Conservation (phyloP, 495 filamentous ascomycete genomes). For the Penicillium samsonianum region DNA sequence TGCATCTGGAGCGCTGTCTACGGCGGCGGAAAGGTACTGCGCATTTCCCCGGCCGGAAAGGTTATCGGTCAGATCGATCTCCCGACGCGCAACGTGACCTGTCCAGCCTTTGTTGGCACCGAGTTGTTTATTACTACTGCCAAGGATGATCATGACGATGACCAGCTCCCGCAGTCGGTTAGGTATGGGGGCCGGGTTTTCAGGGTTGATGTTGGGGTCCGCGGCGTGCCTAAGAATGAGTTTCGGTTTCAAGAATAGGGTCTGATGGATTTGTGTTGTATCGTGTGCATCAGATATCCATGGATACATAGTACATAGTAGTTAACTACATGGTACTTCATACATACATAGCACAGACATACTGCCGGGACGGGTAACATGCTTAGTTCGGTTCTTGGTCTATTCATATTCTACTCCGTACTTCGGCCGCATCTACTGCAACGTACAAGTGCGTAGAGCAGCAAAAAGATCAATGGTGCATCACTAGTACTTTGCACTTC, state of each 20-base stretch:
- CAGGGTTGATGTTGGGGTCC: slow-evolving; percentile 65
- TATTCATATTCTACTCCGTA: not conserved
- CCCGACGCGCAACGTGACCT: slow-evolving; percentile 70
- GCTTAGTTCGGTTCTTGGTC: not conserved
- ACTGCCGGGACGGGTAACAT: not conserved
- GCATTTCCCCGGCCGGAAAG: slow-evolving; percentile 63
- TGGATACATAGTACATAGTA: not conserved
- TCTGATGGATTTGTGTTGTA: not conserved
- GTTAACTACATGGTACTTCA: not conserved
- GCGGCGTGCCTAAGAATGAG: slow-evolving; percentile 56
- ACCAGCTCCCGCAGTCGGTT: slow-evolving; percentile 55
- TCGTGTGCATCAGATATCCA: not conserved
- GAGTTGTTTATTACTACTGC: slow-evolving; percentile 78
- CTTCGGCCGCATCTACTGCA: not conserved
- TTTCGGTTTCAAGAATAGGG: slow-evolving; percentile 41
- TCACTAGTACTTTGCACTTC: not conserved
- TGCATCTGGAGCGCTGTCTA: slow-evolving; percentile 80
- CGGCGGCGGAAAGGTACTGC: slow-evolving; percentile 66
- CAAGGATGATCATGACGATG: slow-evolving; percentile 56
- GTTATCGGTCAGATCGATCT: slow-evolving; percentile 66
- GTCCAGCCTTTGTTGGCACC: slow-evolving; percentile 69
- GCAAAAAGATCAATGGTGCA: slow-evolving; percentile 28
- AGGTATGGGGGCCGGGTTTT: slow-evolving; percentile 67
- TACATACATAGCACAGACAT: not conserved
- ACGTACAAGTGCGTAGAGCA: slow-evolving; percentile 10